Evolutionary conservation across 164 flowering plant genomes (phyloP).

Genomic region (Nymphaea colorata): DNA sequence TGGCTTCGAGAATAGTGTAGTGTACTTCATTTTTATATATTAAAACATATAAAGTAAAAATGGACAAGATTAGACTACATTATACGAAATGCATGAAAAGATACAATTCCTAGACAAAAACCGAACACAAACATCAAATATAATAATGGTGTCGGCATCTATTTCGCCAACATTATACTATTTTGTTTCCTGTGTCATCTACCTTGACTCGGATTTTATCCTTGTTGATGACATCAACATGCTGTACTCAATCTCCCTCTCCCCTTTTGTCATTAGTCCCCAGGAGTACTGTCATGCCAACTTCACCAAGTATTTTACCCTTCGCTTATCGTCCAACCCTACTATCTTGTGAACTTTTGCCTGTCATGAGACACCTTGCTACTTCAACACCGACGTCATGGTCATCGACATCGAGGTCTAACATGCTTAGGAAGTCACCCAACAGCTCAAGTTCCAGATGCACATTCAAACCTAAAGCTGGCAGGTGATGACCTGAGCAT

Average conservation of each 20-base stretch:
- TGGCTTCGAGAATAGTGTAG: too few species aligned
- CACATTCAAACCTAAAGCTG: not conserved
- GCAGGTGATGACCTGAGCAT: too few species aligned
- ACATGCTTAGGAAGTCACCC: conserved; percentile 21
- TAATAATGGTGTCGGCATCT: conserved; percentile 24
- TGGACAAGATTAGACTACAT: too few species aligned
- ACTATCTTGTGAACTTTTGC: conserved; percentile 32
- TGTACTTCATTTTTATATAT: too few species aligned
- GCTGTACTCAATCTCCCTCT: conserved; percentile 57
- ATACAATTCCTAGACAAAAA: too few species aligned
- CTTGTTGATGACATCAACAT: conserved; percentile 71
- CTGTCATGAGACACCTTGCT: conserved; percentile 23
- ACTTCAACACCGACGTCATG: conserved; percentile 42
- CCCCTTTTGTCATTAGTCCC: conserved; percentile 54
- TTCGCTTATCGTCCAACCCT: conserved; percentile 42
- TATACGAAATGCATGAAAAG: too few species aligned
- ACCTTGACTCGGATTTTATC: conserved; percentile 81
- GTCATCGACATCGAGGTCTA: conserved; percentile 26
- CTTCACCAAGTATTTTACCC: conserved; percentile 76
- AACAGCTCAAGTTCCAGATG: conserved; percentile 33
- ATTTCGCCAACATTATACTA: conserved; percentile 62
- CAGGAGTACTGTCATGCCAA: conserved; percentile 95
- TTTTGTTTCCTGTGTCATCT: conserved; percentile 64
- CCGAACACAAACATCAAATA: too few species aligned
- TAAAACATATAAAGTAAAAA: too few species aligned